phyloP scores from a whole-genome alignment of 768 basidiomycete species.

The Mycena kentingensis region DNA sequence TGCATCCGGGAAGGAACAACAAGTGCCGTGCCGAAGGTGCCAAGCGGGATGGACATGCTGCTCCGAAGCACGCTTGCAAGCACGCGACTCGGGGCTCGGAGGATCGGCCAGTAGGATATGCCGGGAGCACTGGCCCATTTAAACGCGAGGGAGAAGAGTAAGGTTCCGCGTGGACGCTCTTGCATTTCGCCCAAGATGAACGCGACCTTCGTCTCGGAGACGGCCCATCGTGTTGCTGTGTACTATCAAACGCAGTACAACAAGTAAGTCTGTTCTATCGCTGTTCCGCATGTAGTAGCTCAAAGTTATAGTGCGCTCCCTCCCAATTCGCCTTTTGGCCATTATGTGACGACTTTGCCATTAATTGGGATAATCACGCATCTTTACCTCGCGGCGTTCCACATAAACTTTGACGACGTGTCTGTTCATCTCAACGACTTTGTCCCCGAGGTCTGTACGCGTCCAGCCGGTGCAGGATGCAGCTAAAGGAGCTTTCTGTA shows the following conservation, averaged over 20 bases:
- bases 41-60: no score
- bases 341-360: slow-evolving; percentile 25
- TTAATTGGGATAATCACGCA: slow-evolving; percentile 27
- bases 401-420: slow-evolving; percentile 26
- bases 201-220: slow-evolving; percentile 6
- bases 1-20: no score
- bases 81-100: no score
- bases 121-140: no score
- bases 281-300: no score
- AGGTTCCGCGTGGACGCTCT: no score
- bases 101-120: no score
- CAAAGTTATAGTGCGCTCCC: slow-evolving; percentile 1
- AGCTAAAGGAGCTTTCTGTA: background rate
- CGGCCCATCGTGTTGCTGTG: slow-evolving; percentile 24
- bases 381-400: slow-evolving; percentile 30
- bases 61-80: no score
- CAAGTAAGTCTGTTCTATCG: background rate
- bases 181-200: slow-evolving; percentile 16
- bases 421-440: slow-evolving; percentile 28
- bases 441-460: slow-evolving; percentile 13
- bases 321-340: slow-evolving; percentile 21
- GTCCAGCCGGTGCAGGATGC: background rate
- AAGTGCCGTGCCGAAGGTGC: no score
- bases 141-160: no score
- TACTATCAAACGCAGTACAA: slow-evolving; percentile 31